phyloP scores from a whole-genome alignment of 441 rosid genomes.

The Pelargonium fulgidum region DNA sequence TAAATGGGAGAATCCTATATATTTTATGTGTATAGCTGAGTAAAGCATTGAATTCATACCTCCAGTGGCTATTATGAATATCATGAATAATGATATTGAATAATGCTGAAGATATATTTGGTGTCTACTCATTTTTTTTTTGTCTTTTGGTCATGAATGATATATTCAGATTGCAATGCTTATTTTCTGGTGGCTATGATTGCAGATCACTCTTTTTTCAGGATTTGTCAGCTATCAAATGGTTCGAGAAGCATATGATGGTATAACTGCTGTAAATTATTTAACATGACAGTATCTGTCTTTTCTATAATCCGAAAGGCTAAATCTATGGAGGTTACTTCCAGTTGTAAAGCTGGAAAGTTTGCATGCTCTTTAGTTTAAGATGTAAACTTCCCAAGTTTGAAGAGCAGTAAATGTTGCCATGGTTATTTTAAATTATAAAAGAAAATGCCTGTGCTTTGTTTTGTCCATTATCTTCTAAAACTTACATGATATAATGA shows the following conservation, averaged over 20 bases:
- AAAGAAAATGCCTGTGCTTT: no score
- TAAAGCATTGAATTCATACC: no score
- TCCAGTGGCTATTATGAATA: no score
- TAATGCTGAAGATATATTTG: background rate
- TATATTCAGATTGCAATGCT: conserved; percentile 6
- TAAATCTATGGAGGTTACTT: conserved; percentile 8
- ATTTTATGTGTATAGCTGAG: no score
- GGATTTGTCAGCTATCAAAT: conserved; percentile 97
- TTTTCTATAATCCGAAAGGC: background rate
- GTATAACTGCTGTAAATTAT: conserved; percentile 29
- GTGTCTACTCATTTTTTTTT: background rate
- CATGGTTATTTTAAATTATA: no score
- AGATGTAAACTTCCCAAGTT: background rate
- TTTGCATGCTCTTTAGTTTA: background rate
- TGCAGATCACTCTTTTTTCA: conserved; percentile 95
- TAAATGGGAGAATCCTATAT: no score
- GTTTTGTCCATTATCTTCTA: no score
- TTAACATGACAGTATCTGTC: background rate
- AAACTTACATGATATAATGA: no score
- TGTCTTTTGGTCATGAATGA: background rate
- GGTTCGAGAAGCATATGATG: conserved; percentile 96
- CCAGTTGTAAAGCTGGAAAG: background rate
- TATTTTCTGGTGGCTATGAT: conserved; percentile 29
- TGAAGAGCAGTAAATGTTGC: no score
- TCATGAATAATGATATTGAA: no score